phyloP scores from a whole-genome alignment of 768 basidiomycete genomes.

The Podaxis sp. region DNA sequence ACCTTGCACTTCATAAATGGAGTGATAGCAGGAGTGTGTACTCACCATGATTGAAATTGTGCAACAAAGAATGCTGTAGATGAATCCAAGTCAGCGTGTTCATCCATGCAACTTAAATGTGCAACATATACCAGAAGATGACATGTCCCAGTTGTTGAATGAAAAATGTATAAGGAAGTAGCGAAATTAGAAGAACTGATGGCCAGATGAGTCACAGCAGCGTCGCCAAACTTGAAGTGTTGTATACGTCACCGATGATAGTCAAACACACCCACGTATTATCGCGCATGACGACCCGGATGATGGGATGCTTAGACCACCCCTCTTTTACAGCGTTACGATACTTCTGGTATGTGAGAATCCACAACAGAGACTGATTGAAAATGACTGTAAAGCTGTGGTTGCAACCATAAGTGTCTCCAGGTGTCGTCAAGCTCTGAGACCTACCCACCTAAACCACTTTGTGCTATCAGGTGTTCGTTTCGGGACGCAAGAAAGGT shows the following conservation, averaged over 20 bases:
- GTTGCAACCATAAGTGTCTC: neutral
- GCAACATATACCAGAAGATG: neutral
- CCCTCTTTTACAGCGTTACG: neutral
- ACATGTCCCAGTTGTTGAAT: neutral
- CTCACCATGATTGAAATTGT: neutral
- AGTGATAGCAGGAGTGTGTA: neutral
- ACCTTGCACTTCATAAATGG: neutral
- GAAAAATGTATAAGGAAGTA: neutral
- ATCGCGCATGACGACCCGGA: neutral
- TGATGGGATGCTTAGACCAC: neutral
- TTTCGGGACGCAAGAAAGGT: neutral
- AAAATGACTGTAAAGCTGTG: neutral
- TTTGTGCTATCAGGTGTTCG: neutral
- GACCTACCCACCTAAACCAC: neutral
- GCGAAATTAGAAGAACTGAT: neutral
- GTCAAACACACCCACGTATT: neutral
- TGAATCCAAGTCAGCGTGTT: neutral
- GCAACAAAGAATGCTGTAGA: neutral
- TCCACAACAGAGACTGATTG: neutral
- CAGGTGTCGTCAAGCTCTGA: neutral
- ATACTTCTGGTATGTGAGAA: neutral
- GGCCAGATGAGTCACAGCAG: neutral
- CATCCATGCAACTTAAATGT: neutral
- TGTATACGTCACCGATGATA: neutral
- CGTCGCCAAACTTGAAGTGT: neutral